Percentiles rank a stretch among this genome's conserved stretches.
phyloP scores from a whole-genome alignment of 805 yeast genomes.

The Scheffersomyces amazonensis region DNA sequence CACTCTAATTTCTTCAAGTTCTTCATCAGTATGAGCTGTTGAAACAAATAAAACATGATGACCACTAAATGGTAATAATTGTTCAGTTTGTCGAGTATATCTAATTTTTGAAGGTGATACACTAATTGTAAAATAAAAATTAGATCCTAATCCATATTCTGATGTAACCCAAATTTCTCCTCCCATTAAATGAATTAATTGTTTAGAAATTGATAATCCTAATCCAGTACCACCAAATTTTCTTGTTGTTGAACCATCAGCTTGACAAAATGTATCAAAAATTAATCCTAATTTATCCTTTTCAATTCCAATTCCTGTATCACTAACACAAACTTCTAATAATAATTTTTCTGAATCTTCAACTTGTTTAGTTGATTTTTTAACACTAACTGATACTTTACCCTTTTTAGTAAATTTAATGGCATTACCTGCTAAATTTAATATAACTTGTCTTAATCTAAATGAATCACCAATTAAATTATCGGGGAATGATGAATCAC shows the following conservation, averaged over 20 bases:
- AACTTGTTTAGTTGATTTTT: constrained; percentile 41
- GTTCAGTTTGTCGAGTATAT: constrained; percentile 63
- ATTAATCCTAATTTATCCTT: constrained; percentile 81
- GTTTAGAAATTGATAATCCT: constrained; percentile 84
- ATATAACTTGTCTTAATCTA: constrained; percentile 81
- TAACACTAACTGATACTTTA: constrained; percentile 72
- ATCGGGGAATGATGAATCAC: constrained; percentile 86
- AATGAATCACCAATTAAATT: constrained; percentile 85
- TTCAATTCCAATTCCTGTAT: constrained; percentile 88
- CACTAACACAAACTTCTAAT: constrained; percentile 82
- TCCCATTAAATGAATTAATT: constrained; percentile 86
- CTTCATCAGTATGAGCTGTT: constrained; percentile 54
- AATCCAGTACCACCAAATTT: constrained; percentile 93
- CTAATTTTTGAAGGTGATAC: constrained; percentile 70
- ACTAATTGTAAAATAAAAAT: constrained; percentile 76
- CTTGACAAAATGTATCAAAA: constrained; percentile 88
- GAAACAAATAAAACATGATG: constrained; percentile 72
- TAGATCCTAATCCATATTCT: constrained; percentile 75
- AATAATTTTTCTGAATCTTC: constrained; percentile 43
- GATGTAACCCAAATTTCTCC: constrained; percentile 93
- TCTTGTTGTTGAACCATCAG: constrained; percentile 90
- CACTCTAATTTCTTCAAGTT: constrained; percentile 48
- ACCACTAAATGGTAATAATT: constrained; percentile 64
- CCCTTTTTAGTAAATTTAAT: constrained; percentile 84
- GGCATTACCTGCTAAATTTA: constrained; percentile 86